A percentile compares a stretch with the other conserved stretches of the same genome.
Evolutionary conservation across 2,329 filamentous ascomycete genomes (phyloP).

Genomic region (Fusarium buharicum): DNA sequence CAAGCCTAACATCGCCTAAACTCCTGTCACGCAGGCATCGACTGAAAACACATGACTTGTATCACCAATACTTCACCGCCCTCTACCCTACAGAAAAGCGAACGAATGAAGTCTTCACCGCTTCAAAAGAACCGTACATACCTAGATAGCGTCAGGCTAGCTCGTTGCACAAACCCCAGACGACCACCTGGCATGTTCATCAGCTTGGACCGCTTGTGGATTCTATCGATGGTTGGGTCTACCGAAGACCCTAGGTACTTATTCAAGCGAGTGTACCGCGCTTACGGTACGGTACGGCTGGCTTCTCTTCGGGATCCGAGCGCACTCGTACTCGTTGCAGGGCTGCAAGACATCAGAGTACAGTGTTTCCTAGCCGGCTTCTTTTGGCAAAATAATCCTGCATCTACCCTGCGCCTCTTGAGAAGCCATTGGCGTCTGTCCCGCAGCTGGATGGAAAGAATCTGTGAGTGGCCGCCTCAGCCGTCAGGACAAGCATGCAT

Average conservation of each 20-base stretch:
- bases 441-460: constrained; percentile 17
- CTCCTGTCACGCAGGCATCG: constrained; percentile 28
- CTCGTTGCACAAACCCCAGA: constrained; percentile 39
- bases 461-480: constrained; percentile 33
- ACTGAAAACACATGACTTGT: constrained; percentile 14
- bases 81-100: constrained; percentile 40
- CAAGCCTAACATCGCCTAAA: constrained; percentile 15
- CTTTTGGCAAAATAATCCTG: constrained; percentile 16
- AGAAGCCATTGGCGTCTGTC: constrained; percentile 30
- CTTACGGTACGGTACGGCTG: constrained; percentile 17
- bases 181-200: constrained; percentile 41
- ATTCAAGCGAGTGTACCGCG: constrained; percentile 18
- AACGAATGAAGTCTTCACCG: constrained; percentile 39
- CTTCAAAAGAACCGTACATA: constrained; percentile 35
- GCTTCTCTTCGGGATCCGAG: constrained; percentile 12
- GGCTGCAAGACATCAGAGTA: constrained; percentile 9
- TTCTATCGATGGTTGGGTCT: constrained; percentile 22
- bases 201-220: constrained; percentile 19
- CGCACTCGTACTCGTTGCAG: constrained; percentile 12
- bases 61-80: constrained; percentile 39
- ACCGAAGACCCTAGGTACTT: constrained; percentile 13
- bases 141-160: constrained; percentile 23
- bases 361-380: constrained; percentile 22
- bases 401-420: constrained; percentile 25
- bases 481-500: constrained; percentile 21